phyloP scores from a whole-genome alignment of 495 filamentous ascomycete species.

The Parmelia sp. region DNA sequence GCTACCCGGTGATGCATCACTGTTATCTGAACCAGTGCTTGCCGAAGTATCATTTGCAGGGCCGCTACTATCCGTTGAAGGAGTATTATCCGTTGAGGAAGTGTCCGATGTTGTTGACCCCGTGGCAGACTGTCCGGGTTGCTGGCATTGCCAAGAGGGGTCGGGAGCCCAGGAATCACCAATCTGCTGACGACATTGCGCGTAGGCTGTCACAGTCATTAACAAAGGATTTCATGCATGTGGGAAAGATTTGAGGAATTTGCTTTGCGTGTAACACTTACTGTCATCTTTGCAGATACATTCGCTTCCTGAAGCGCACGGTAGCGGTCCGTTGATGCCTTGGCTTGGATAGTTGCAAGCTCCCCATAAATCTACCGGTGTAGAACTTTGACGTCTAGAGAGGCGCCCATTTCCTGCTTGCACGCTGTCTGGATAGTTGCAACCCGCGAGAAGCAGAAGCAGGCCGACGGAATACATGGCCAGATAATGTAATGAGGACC shows the following conservation, averaged over 20 bases:
- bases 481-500: not conserved
- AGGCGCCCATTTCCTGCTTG: not conserved
- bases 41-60: not conserved
- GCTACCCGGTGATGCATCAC: not conserved
- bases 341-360: constrained; percentile 16
- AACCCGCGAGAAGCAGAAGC: constrained; percentile 1
- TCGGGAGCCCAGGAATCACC: constrained; percentile 11
- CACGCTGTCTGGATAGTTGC: not conserved
- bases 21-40: not conserved
- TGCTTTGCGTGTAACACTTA: not conserved
- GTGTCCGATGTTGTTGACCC: not conserved
- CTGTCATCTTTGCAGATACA: constrained; percentile 18
- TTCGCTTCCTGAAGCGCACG: constrained; percentile 10
- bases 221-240: not conserved
- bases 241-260: not conserved
- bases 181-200: constrained; percentile 11
- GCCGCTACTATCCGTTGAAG: not conserved
- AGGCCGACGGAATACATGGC: not conserved
- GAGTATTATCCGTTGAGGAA: too few species aligned
- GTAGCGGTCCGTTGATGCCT: constrained; percentile 16
- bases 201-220: not conserved
- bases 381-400: not conserved
- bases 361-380: constrained; percentile 9
- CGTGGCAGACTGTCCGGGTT: not conserved
- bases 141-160: constrained; percentile 14